These are phyloP conservation scores for Onygena corvina DNA, from an alignment of 2,329 filamentous ascomycete species.

Conservation along the genomic window DNA sequence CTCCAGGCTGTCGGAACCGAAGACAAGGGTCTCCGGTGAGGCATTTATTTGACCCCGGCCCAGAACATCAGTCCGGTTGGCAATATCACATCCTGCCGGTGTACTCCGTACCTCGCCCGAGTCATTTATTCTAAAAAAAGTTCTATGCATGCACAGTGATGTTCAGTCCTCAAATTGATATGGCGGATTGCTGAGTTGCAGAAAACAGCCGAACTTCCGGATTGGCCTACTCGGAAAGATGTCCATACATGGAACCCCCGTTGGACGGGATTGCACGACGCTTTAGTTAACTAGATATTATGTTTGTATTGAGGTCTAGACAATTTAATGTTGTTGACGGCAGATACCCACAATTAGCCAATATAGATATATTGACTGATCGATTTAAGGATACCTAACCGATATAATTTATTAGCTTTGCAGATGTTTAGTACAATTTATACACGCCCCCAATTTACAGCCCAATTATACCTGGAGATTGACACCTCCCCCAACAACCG, in stretches of 20 bases:
- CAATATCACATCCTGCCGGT: neutral
- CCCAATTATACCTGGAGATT: too few relatives aligned
- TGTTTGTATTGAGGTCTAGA: neutral
- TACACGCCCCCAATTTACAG: too few relatives aligned
- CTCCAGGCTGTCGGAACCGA: neutral
- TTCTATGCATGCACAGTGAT: neutral
- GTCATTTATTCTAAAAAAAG: neutral
- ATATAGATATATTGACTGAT: too few relatives aligned
- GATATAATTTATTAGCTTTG: too few relatives aligned
- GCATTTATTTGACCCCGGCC: neutral
- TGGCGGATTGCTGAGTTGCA: neutral
- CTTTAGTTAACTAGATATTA: neutral
- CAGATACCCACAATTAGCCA: too few relatives aligned
- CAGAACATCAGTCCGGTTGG: neutral
- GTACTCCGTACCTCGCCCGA: neutral
- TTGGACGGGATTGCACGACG: neutral
- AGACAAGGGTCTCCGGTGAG: neutral
- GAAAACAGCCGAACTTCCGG: neutral
- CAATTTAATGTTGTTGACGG: too few relatives aligned
- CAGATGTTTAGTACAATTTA: too few relatives aligned
- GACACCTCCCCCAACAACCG: too few relatives aligned
- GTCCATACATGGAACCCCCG: conserved; percentile 18
- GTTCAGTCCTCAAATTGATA: neutral
- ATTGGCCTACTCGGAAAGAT: neutral
- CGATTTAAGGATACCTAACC: too few relatives aligned